phyloP scores from a whole-genome alignment of 148 eudicot genomes.

The Talinum fruticosum region DNA sequence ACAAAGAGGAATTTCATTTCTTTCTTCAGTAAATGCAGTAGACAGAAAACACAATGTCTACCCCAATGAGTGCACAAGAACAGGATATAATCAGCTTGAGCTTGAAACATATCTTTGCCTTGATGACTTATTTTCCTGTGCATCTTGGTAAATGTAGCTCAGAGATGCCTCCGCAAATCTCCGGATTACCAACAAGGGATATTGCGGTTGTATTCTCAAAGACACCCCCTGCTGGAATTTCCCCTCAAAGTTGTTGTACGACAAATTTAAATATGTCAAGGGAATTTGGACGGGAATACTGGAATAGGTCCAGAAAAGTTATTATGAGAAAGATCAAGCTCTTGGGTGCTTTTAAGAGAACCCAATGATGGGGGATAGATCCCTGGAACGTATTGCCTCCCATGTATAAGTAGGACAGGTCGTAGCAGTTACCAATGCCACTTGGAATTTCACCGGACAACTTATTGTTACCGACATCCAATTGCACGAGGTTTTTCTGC shows the following conservation, averaged over 20 bases:
- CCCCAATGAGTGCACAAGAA: constrained; percentile 1
- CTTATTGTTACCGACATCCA: constrained; percentile 33
- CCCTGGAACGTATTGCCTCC: constrained; percentile 31
- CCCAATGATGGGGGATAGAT: constrained; percentile 26
- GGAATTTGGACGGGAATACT: constrained; percentile 21
- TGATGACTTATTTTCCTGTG: not conserved
- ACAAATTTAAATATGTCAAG: constrained; percentile 24
- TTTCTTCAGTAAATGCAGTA: constrained; percentile 1
- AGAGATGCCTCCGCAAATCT: constrained; percentile 39
- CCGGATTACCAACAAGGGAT: constrained; percentile 26
- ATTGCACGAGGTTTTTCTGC: constrained; percentile 21
- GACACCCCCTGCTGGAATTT: constrained; percentile 34
- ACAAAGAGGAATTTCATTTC: not conserved
- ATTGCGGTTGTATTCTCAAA: constrained; percentile 34
- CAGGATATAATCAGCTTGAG: constrained; percentile 5
- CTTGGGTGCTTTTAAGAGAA: constrained; percentile 23
- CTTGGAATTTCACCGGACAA: constrained; percentile 41
- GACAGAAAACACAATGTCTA: not conserved
- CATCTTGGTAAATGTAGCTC: constrained; percentile 36
- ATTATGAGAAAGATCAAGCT: constrained; percentile 44
- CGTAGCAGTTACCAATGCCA: constrained; percentile 25
- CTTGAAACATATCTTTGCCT: not conserved
- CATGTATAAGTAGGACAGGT: constrained; percentile 19
- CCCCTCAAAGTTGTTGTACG: constrained; percentile 41
- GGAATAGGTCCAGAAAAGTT: constrained; percentile 41